Evolutionary conservation across 345 rosid species (phyloP).

Genomic region (Citrus cavaleriei): DNA sequence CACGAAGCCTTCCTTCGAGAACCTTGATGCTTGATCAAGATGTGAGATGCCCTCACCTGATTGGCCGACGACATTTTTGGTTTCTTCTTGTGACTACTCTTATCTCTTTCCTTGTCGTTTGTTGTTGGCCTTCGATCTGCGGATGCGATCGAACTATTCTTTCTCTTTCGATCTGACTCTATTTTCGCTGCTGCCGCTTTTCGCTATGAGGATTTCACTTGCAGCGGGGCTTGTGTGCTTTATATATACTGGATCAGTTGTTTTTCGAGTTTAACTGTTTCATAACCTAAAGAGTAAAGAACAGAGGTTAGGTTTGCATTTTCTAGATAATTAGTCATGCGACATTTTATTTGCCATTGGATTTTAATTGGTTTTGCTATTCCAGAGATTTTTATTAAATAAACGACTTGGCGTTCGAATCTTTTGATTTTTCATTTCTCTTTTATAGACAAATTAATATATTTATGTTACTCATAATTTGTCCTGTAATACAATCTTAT

Average conservation of each 20-base stretch:
- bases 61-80: conserved; percentile 38
- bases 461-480: too few species aligned
- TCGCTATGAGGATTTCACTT: not conserved
- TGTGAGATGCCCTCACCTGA: conserved; percentile 83
- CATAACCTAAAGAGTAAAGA: not conserved
- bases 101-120: conserved; percentile 15
- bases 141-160: conserved; percentile 38
- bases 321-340: not conserved
- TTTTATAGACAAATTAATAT: too few species aligned
- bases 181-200: conserved; percentile 30
- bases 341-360: not conserved
- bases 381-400: not conserved
- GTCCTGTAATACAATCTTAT: too few species aligned
- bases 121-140: conserved; percentile 33
- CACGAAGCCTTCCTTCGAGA: conserved; percentile 92
- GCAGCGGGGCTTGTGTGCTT: not conserved
- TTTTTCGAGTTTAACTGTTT: not conserved
- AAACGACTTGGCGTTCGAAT: not conserved
- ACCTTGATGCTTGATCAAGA: conserved; percentile 89
- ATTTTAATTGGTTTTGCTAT: not conserved
- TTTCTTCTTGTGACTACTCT: conserved; percentile 32
- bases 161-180: conserved; percentile 60
- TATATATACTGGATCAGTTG: not conserved
- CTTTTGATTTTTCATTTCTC: not conserved
- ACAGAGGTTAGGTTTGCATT: not conserved